phyloP scores from a whole-genome alignment of 2,329 filamentous ascomycete genomes.

The Sporothrix pallida region DNA sequence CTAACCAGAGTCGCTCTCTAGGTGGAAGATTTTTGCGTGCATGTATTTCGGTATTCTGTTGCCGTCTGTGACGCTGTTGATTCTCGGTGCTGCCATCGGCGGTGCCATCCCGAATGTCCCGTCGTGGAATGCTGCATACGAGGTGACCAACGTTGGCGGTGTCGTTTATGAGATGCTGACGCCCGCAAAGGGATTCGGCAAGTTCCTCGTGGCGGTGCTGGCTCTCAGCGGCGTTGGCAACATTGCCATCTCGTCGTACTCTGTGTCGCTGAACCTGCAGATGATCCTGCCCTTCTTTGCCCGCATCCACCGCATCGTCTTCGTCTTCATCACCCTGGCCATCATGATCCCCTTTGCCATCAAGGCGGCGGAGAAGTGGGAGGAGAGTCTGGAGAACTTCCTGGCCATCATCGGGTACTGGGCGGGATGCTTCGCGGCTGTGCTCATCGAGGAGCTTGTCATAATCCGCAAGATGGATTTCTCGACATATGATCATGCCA shows the following conservation, averaged over 20 bases:
- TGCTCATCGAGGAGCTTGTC: constrained; percentile 56
- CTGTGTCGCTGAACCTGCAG: constrained; percentile 53
- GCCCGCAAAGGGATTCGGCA: constrained; percentile 54
- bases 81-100: constrained; percentile 57
- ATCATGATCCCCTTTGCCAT: constrained; percentile 66
- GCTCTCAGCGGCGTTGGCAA: constrained; percentile 55
- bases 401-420: constrained; percentile 64
- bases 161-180: constrained; percentile 55
- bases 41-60: constrained; percentile 59
- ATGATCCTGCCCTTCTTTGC: constrained; percentile 63
- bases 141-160: constrained; percentile 51
- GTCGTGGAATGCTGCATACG: constrained; percentile 51
- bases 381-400: constrained; percentile 63
- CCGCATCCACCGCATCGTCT: constrained; percentile 62
- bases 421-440: constrained; percentile 60
- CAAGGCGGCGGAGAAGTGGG: constrained; percentile 61
- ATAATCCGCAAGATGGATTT: constrained; percentile 55
- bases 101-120: constrained; percentile 54
- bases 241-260: constrained; percentile 49
- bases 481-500: constrained; percentile 52
- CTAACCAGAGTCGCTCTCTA: constrained; percentile 36
- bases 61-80: constrained; percentile 57
- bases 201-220: constrained; percentile 55
- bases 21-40: constrained; percentile 52
- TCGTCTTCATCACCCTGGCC: constrained; percentile 61